Evolutionary conservation across 2,329 filamentous ascomycete species (phyloP).

Genomic region (Aspergillus hiratsukae): DNA sequence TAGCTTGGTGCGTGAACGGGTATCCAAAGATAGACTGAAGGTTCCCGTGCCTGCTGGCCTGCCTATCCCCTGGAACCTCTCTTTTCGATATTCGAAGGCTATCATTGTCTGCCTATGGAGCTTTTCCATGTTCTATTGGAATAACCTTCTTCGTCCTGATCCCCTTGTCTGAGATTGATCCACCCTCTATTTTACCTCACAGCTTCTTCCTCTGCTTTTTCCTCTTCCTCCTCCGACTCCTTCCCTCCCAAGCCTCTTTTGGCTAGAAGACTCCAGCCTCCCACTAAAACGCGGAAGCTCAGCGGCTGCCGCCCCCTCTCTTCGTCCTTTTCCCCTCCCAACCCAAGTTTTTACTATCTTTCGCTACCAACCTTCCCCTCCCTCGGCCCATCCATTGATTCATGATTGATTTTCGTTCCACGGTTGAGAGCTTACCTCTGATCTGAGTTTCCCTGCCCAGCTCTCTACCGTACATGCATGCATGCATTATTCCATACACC

Average conservation of each 20-base stretch:
- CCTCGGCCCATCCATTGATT: constrained; percentile 8
- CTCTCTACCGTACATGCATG: constrained; percentile 2
- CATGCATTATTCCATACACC: not conserved
- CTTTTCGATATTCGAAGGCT: not conserved
- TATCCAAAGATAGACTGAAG: not conserved
- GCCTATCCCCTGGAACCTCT: not conserved
- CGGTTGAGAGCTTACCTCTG: constrained; percentile 12
- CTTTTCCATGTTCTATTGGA: not conserved
- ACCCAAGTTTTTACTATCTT: constrained; percentile 17
- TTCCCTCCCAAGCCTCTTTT: not conserved
- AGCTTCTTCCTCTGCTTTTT: not conserved
- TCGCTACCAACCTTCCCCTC: constrained; percentile 8
- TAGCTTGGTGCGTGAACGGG: not conserved
- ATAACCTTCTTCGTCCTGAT: constrained; percentile 1
- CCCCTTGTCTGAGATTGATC: constrained; percentile 1
- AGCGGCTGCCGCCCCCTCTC: constrained; percentile 7
- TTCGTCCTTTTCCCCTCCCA: constrained; percentile 8
- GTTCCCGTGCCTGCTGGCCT: not conserved
- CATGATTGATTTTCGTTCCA: constrained; percentile 6
- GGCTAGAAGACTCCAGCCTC: constrained; percentile 9
- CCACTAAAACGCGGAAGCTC: constrained; percentile 21
- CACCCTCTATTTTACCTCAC: constrained; percentile 5
- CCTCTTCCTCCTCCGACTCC: not conserved
- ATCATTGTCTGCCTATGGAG: not conserved
- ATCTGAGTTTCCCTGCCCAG: constrained; percentile 3